phyloP scores from a whole-genome alignment of 1,284 basidiomycete genomes.

The Peniophora sp. region DNA sequence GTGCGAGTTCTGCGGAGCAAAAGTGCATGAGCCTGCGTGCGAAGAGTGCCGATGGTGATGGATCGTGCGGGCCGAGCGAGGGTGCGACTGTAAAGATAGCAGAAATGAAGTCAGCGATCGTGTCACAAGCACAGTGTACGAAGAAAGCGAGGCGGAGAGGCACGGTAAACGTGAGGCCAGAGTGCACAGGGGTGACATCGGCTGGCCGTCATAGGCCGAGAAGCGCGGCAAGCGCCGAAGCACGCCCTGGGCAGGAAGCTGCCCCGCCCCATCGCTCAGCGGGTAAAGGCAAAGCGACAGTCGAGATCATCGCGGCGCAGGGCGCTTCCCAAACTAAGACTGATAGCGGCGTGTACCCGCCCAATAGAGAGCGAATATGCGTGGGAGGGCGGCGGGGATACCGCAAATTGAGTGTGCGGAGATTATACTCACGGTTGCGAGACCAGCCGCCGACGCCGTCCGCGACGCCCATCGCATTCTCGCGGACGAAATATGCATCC shows the following conservation, averaged over 20 bases:
- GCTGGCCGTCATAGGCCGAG: slow-evolving; percentile 7
- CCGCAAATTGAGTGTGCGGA: not conserved
- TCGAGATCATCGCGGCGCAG: not conserved
- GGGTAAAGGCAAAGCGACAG: not conserved
- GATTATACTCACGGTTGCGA: slow-evolving; percentile 25
- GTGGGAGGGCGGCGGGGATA: not conserved
- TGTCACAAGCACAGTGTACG: slow-evolving; percentile 1
- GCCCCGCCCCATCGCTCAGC: not conserved
- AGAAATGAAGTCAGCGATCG: slow-evolving; percentile 3
- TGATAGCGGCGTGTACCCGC: too few species aligned
- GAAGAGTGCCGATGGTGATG: slow-evolving; percentile 69
- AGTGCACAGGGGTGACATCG: slow-evolving; percentile 11
- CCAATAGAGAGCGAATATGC: too few species aligned
- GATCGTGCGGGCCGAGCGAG: slow-evolving; percentile 12
- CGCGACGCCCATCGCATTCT: slow-evolving; percentile 81
- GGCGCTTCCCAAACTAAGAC: too few species aligned
- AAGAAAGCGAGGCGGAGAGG: not conserved
- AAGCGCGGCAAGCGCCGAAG: not conserved
- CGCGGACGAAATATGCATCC: slow-evolving; percentile 78
- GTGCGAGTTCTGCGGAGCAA: slow-evolving; percentile 47
- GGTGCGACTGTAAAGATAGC: not conserved
- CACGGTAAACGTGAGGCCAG: not conserved
- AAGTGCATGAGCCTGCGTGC: slow-evolving; percentile 84
- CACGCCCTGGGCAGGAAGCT: not conserved
- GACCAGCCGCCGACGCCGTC: slow-evolving; percentile 90